Conservation (phyloP, 495 filamentous ascomycete genomes). For the Penicillium cinerascens region DNA sequence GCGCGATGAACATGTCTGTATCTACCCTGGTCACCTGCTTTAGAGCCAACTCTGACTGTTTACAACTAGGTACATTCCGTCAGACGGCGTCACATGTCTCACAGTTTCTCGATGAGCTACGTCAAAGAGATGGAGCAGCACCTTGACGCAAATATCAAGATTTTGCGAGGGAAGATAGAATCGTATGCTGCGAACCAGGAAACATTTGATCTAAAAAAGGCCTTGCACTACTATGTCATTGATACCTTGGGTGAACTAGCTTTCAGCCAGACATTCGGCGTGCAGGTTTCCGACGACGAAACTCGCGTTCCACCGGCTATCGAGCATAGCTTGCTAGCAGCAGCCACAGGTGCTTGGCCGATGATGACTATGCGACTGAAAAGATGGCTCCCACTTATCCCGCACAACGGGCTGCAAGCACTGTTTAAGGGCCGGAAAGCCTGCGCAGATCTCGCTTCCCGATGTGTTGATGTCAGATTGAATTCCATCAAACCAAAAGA, state of each 20-base stretch:
- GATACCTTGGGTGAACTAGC: conserved; percentile 7
- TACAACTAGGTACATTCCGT: conserved; percentile 10
- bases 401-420: conserved; percentile 4
- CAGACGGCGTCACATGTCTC: conserved; percentile 10
- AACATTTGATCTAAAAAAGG: conserved; percentile 8
- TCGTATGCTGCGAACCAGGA: neutral
- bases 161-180: conserved; percentile 6
- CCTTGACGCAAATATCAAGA: conserved; percentile 4
- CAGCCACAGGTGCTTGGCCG: conserved; percentile 12
- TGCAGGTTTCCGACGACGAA: conserved; percentile 8
- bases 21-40: neutral
- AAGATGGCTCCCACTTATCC: conserved; percentile 8
- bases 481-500: neutral
- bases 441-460: conserved; percentile 7
- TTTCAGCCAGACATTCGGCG: conserved; percentile 9
- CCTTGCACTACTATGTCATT: conserved; percentile 6
- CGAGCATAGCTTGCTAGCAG: conserved; percentile 12
- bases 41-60: neutral
- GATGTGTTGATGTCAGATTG: conserved; percentile 4
- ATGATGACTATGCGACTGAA: conserved; percentile 7
- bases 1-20: conserved; percentile 7
- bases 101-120: conserved; percentile 11
- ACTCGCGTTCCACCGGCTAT: conserved; percentile 5
- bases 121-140: conserved; percentile 13
- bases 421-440: conserved; percentile 6